phyloP scores from a whole-genome alignment of 2,329 filamentous ascomycete species.

The Diaporthe helianthi region DNA sequence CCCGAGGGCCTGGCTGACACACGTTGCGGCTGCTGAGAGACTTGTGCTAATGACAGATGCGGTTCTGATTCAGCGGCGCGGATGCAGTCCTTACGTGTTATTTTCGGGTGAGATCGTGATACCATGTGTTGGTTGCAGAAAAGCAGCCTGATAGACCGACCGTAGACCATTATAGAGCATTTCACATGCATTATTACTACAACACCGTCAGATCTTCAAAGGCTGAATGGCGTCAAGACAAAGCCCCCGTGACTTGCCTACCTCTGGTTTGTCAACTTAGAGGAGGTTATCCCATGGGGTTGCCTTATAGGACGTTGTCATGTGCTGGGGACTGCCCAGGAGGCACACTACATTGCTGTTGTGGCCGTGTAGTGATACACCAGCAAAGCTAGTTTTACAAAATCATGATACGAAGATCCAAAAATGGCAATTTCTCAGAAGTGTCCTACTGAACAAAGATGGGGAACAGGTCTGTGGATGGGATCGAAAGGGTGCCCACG shows the following conservation, averaged over 20 bases:
- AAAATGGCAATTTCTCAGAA: not conserved
- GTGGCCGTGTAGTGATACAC: too few species aligned
- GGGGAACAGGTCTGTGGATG: not conserved
- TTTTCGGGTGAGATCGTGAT: not conserved
- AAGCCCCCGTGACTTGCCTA: too few species aligned
- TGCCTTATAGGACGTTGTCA: too few species aligned
- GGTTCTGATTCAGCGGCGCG: not conserved
- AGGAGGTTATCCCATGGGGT: too few species aligned
- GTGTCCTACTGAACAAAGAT: not conserved
- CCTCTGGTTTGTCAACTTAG: too few species aligned
- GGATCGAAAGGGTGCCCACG: not conserved
- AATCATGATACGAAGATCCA: not conserved
- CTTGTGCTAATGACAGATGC: not conserved
- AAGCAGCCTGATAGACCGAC: not conserved
- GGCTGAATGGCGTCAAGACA: too few species aligned
- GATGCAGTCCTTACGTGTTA: not conserved
- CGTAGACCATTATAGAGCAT: too few species aligned
- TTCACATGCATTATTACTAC: too few species aligned
- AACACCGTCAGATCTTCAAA: too few species aligned
- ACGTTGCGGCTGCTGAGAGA: not conserved
- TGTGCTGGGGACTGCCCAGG: too few species aligned
- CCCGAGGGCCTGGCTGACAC: slow-evolving; percentile 29
- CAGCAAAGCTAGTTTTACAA: too few species aligned
- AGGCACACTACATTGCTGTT: too few species aligned
- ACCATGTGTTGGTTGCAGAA: not conserved